Base-by-base conservation (phyloP, 2,329 filamentous ascomycete species). In the Leptosphaerulina australis region DNA sequence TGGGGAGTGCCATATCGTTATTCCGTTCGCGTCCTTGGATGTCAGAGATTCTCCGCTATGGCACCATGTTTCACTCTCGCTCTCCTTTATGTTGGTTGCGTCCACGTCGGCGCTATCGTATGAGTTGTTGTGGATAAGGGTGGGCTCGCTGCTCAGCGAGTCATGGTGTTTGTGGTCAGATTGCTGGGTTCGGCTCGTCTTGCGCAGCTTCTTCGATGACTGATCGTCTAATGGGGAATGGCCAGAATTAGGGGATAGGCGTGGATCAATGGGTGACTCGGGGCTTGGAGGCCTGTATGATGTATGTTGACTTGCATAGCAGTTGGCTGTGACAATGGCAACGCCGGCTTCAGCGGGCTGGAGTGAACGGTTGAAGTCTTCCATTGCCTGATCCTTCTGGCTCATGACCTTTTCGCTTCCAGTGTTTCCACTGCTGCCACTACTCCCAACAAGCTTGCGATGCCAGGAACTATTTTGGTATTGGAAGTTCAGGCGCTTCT, bases 401-500 rank as follows among this genome's bases (percentile, higher is more conserved):
- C 34, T 53, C 33, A 53, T 34, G 8, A 11, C 38, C 15, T 48
- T 58, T 18, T 49, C 43, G 14, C 38, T 36, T 21, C 53, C 53
- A 14, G 49, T 62, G 9, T 51, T 58, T 2, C 56, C 54, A 21
- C 44, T 56, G 25, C 53, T 60, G 9, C 44, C 37, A 15, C 46
- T 37, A 14, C 56, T 61, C 22, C 52, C 51, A 37, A 65, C 30
- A 3, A 63, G 31, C 10, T 58, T 47, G 14, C 48, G 55, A 17
- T 70, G 67, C 67, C 65, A 68, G 5, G 57, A 59, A 14, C 55
- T 63, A 30, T 68, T 61, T 34, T 68, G 64, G 38, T 82, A 80
- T 35, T 77, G 71, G 64, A 82, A 80, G 22, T 82, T 73, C 11
- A 81, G 62, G 53, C 56, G 55, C 24, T 62, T 58, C 24, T 85